A percentile compares a stretch with the other conserved stretches of the same genome.
phyloP scores from a whole-genome alignment of 73 alveolate genomes.

The Stentor roeselii region DNA sequence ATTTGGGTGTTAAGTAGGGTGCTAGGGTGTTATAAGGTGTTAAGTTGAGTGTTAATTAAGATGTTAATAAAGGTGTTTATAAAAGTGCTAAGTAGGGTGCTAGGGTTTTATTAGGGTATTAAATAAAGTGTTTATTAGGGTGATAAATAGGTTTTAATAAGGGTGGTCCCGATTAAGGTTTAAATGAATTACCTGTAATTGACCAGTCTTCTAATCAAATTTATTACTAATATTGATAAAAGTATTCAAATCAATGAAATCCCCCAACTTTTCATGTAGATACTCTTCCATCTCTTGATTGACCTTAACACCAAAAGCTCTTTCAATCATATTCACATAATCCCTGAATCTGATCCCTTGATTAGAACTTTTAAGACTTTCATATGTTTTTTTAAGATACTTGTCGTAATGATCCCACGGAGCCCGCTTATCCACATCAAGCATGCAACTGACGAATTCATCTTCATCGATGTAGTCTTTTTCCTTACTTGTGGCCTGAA shows the following conservation, averaged over 20 bases:
- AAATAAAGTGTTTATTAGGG: no score
- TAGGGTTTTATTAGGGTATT: no score
- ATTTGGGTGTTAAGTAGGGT: no score
- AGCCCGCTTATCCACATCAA: conserved; percentile 16
- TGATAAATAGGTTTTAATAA: no score
- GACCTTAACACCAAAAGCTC: conserved; percentile 24
- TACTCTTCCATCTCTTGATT: neutral
- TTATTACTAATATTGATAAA: neutral
- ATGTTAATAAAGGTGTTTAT: no score
- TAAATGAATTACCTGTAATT: no score
- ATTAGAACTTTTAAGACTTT: neutral
- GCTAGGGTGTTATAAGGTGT: no score
- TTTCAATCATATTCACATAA: neutral
- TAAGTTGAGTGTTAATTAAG: no score
- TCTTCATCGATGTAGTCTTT: conserved; percentile 13
- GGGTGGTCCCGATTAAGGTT: no score
- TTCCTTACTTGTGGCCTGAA: neutral
- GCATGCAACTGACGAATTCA: conserved; percentile 10
- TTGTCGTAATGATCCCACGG: conserved; percentile 28
- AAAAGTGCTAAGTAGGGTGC: no score
- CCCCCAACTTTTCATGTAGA: conserved; percentile 2
- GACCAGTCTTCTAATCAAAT: conserved; percentile 3
- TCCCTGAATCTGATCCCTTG: neutral
- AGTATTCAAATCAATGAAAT: conserved; percentile 15
- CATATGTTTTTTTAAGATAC: conserved; percentile 14